phyloP scores from a whole-genome alignment of 805 yeast genomes.

The Lachancea mirantina region DNA sequence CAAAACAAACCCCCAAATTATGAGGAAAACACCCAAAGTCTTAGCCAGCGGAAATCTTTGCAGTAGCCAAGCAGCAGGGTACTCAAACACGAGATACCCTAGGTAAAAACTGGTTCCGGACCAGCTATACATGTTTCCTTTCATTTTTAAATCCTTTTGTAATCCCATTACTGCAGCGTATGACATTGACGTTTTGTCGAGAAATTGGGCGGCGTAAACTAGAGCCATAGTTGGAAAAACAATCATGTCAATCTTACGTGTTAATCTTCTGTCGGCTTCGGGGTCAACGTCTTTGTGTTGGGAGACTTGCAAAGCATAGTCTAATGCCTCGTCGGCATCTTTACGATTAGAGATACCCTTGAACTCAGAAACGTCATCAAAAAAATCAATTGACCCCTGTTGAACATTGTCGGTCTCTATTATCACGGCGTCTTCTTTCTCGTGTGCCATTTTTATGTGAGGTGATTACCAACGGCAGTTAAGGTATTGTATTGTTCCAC shows the following conservation, averaged over 20 bases:
- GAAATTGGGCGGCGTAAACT: constrained; percentile 33
- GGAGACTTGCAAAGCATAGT: constrained; percentile 7
- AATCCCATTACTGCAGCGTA: constrained; percentile 42
- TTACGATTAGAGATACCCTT: constrained; percentile 1
- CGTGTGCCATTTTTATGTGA: constrained; percentile 8
- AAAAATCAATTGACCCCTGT: constrained; percentile 8
- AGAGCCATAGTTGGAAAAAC: constrained; percentile 34
- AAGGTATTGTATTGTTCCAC: too few relatives aligned
- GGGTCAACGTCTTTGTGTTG: constrained; percentile 14
- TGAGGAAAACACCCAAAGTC: constrained; percentile 33
- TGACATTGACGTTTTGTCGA: constrained; percentile 37
- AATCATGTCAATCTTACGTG: constrained; percentile 34
- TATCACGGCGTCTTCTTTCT: constrained; percentile 5
- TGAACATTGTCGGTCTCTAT: constrained; percentile 7
- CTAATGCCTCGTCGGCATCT: constrained; percentile 8
- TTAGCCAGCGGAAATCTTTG: constrained; percentile 50
- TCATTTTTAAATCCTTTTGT: constrained; percentile 34
- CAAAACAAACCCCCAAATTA: constrained; percentile 44
- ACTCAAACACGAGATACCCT: constrained; percentile 35
- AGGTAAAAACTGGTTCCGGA: constrained; percentile 44
- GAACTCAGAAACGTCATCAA: constrained; percentile 5
- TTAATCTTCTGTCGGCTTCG: constrained; percentile 27
- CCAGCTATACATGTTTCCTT: constrained; percentile 39
- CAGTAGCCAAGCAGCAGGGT: constrained; percentile 35
- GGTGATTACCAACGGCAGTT: too few relatives aligned